These are phyloP conservation scores for Phylloporus sp. DNA, from an alignment of 768 basidiomycete species.

Conservation along the genomic window DNA sequence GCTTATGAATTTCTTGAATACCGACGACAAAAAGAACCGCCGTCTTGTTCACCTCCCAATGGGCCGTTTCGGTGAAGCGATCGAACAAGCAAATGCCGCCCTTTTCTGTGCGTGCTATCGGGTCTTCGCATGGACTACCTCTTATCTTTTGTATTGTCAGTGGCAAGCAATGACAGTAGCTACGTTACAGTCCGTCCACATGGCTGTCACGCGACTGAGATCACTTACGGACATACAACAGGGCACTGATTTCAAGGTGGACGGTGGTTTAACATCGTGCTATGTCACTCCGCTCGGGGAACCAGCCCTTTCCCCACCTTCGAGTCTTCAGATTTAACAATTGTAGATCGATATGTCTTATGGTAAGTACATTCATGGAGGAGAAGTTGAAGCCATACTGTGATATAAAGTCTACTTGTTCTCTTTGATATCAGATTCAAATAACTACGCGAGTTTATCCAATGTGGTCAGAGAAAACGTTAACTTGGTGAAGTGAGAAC, in stretches of 20 bases:
- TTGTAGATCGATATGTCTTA: background rate
- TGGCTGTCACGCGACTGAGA: background rate
- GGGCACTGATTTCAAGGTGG: constrained; percentile 94
- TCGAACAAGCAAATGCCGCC: constrained; percentile 91
- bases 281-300: constrained; percentile 91
- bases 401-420: background rate
- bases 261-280: constrained; percentile 88
- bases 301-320: constrained; percentile 63
- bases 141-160: constrained; percentile 32
- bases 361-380: too few relatives aligned
- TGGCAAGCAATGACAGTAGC: constrained; percentile 93
- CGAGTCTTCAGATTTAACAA: constrained; percentile 52
- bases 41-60: constrained; percentile 89
- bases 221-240: constrained; percentile 26
- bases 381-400: background rate
- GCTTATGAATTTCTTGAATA: constrained; percentile 97
- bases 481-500: too few relatives aligned
- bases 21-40: constrained; percentile 90
- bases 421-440: too few relatives aligned
- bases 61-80: constrained; percentile 96
- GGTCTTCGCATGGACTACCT: constrained; percentile 2
- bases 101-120: constrained; percentile 76
- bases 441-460: too few relatives aligned
- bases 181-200: constrained; percentile 77
- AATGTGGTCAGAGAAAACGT: too few relatives aligned